A percentile compares a stretch with the other conserved stretches of the same genome.
phyloP scores from a whole-genome alignment of 2,329 filamentous ascomycete species.

The Ophiocordyceps australis region DNA sequence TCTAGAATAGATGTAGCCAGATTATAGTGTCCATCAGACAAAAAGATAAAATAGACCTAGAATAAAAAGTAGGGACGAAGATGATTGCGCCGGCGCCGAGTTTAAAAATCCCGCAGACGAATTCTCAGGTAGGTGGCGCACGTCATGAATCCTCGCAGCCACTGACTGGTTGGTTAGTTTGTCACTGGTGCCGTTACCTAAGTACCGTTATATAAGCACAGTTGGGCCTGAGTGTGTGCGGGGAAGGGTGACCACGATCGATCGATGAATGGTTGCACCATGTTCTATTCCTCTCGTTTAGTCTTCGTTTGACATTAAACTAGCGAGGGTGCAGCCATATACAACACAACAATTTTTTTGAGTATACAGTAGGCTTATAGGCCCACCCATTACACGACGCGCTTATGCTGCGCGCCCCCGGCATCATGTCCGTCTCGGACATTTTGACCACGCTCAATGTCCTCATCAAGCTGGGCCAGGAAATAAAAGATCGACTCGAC shows the following conservation, averaged over 20 bases:
- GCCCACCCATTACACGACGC: constrained; percentile 1
- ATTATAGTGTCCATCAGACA: constrained; percentile 1
- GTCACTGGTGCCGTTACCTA: neutral
- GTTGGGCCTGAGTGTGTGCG: constrained; percentile 1
- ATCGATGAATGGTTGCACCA: no score
- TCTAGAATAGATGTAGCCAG: neutral
- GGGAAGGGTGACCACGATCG: constrained; percentile 1
- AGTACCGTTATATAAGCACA: no score
- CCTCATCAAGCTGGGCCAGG: constrained; percentile 4
- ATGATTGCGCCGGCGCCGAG: constrained; percentile 1
- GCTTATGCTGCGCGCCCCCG: constrained; percentile 1
- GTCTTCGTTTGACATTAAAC: constrained; percentile 1
- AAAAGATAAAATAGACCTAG: neutral
- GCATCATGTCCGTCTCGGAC: constrained; percentile 3
- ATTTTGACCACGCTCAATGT: constrained; percentile 2
- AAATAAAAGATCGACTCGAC: constrained; percentile 3
- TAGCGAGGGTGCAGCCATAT: constrained; percentile 1
- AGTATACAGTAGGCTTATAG: constrained; percentile 1
- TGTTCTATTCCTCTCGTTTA: neutral
- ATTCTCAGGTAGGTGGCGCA: constrained; percentile 1
- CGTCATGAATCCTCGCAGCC: constrained; percentile 1
- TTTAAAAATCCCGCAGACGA: constrained; percentile 1
- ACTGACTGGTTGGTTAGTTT: no score
- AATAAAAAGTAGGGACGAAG: constrained; percentile 1
- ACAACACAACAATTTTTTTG: constrained; percentile 1